Base-by-base conservation (phyloP, 164 flowering plant genomes). In the Annona cherimola region DNA sequence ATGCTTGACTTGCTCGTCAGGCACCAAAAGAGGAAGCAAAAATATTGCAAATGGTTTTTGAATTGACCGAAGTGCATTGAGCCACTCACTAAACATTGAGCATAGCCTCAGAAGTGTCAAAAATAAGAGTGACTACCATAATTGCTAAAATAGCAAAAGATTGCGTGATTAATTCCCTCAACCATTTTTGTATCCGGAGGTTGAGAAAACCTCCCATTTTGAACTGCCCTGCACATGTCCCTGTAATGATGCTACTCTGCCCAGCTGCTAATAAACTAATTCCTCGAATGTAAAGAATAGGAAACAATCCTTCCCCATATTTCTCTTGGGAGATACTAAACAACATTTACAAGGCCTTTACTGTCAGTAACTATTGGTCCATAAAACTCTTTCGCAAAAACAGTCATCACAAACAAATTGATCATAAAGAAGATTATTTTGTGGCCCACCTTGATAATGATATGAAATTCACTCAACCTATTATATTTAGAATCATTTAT, bases 201-300 rank as follows among this genome's bases (percentile, higher is more conserved):
- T 93, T 86, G 46, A 91, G 91, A 75, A 93, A 93, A 16, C 95
- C 98, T 57, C 96, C 96, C 98, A 93, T 93, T 18, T 91, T 93
- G 74, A 93, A 93, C 78, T 93, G 97, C 42, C 97, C 98, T 26
- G 98, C 97, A 78, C 91, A 93, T 18, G 98, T 93, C 4, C 98
- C 96, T 20, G 98, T 93, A 65, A 93, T 89, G 18, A 97, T 93
- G 79, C 98, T 93, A 81, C 98, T 93, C 79, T 91, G 95, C n/a
- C n/a, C n/a, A n/a, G n/a, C n/a, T n/a, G n/a, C n/a, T n/a, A n/a
- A n/a, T n/a, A n/a, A n/a, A n/a, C 98, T 97, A 71, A 91, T 86
- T 40, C 88, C 98, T 97, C 98, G 91, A 3, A 93, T 87, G 67
- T 93, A 91, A 14, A 89, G 88, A 74, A 93, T 89, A 2, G 98